A percentile compares a stretch with the other conserved stretches of the same genome.
These are phyloP conservation scores for Trematosphaeria pertusa DNA, from an alignment of 2,329 filamentous ascomycete genomes.

Conservation along the genomic window DNA sequence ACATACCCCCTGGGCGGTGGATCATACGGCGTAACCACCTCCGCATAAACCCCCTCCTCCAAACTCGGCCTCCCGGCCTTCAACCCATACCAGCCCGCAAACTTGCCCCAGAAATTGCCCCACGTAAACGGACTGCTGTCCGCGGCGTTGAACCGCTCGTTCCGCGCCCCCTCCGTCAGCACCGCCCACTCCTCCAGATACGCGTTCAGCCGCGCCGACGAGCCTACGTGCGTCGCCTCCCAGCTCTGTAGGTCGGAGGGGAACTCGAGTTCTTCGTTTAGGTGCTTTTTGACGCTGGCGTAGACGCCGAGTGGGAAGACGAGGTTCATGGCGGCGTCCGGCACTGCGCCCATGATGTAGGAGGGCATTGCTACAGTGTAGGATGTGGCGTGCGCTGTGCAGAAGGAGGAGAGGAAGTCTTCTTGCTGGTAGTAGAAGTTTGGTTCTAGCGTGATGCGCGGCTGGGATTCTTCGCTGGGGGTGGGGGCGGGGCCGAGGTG, in stretches of 20 bases:
- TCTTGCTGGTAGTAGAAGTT: conserved; percentile 66
- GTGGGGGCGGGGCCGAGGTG: conserved; percentile 55
- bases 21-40: conserved; percentile 31
- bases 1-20: conserved; percentile 37
- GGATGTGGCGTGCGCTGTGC: conserved; percentile 41
- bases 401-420: conserved; percentile 56
- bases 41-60: conserved; percentile 15
- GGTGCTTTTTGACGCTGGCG: conserved; percentile 55
- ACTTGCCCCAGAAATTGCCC: conserved; percentile 57
- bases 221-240: conserved; percentile 53
- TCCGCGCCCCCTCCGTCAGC: conserved; percentile 48
- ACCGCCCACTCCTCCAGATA: conserved; percentile 62
- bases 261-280: conserved; percentile 52
- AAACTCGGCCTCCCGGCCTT: conserved; percentile 42
- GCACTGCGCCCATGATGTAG: conserved; percentile 58
- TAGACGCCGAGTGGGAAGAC: conserved; percentile 59
- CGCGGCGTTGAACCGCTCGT: conserved; percentile 59
- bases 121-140: conserved; percentile 57
- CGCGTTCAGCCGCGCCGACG: conserved; percentile 56
- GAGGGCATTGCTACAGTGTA: conserved; percentile 60
- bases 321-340: conserved; percentile 59
- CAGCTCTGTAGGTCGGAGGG: conserved; percentile 54
- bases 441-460: conserved; percentile 51
- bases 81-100: conserved; percentile 55
- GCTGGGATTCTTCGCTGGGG: conserved; percentile 57